Evolutionary conservation across 768 basidiomycete genomes (phyloP).

Genomic region (Rhodotorula toruloides): DNA sequence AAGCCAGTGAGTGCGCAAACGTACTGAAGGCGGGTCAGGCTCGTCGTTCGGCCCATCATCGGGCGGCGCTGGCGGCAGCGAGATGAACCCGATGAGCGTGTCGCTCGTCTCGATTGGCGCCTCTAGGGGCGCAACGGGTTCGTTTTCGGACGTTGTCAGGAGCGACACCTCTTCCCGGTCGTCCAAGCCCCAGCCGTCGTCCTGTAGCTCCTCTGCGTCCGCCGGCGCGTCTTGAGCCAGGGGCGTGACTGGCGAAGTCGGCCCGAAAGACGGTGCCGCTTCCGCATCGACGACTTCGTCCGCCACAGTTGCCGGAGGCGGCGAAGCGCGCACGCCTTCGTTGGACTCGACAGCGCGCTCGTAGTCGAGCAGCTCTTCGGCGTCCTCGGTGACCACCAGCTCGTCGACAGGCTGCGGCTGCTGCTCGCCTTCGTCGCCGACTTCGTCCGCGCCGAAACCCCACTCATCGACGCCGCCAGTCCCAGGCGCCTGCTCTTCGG

Average conservation of each 20-base stretch:
- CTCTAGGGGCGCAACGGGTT: no score
- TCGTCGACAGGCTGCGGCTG: neutral
- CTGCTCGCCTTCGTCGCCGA: neutral
- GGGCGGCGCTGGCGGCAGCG: no score
- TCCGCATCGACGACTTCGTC: constrained; percentile 2
- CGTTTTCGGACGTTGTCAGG: no score
- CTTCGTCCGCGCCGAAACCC: constrained; percentile 2
- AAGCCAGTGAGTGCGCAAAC: no score
- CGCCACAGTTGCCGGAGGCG: neutral
- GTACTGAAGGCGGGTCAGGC: no score
- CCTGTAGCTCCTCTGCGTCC: neutral
- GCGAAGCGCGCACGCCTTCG: neutral
- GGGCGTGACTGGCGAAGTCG: no score
- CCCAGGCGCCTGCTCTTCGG: no score
- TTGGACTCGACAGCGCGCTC: constrained; percentile 5
- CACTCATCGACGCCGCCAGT: no score
- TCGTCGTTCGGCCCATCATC: no score
- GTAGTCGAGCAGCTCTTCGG: constrained; percentile 6
- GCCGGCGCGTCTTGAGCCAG: neutral
- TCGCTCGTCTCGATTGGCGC: no score
- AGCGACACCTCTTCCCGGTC: neutral
- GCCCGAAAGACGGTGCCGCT: no score
- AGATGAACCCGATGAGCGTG: no score
- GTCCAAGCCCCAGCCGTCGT: constrained; percentile 16
- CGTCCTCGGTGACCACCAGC: constrained; percentile 3